phyloP scores from a whole-genome alignment of 1,284 basidiomycete genomes.

The Cronartium quercuum region DNA sequence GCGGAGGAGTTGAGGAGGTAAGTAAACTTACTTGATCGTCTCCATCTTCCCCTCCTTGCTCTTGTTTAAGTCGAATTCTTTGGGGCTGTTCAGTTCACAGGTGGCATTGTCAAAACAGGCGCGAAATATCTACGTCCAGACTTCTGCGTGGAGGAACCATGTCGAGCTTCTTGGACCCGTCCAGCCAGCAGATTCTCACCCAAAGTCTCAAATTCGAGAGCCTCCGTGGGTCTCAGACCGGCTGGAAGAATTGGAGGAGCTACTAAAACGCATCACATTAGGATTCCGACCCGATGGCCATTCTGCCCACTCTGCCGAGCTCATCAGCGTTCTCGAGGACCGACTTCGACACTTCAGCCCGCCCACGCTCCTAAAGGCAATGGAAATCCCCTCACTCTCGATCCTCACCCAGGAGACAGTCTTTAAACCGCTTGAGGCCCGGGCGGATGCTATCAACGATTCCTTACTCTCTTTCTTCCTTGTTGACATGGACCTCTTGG shows the following conservation, averaged over 20 bases:
- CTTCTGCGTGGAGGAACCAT: constrained; percentile 30
- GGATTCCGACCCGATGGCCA: not conserved
- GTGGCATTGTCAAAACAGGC: not conserved
- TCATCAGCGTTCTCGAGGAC: constrained; percentile 15
- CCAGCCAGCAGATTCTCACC: not conserved
- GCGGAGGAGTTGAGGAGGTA: constrained; percentile 20
- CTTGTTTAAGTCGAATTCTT: not conserved
- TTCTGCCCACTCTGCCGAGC: not conserved
- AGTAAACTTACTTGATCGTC: not conserved
- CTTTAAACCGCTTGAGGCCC: constrained; percentile 12
- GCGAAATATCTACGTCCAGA: constrained; percentile 14
- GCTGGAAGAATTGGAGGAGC: constrained; percentile 5
- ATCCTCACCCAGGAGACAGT: constrained; percentile 28
- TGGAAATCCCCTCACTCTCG: constrained; percentile 22
- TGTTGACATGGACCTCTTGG: constrained; percentile 23
- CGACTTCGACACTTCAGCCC: constrained; percentile 5
- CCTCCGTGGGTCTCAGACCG: not conserved
- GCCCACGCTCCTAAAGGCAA: not conserved
- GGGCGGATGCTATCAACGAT: constrained; percentile 15
- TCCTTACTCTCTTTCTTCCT: constrained; percentile 32
- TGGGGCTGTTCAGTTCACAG: not conserved
- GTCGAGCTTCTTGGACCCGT: not conserved
- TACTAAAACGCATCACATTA: constrained; percentile 8
- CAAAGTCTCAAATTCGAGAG: not conserved
- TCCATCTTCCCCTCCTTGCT: not conserved